Percentiles rank a stretch among this genome's conserved stretches.
These are phyloP conservation scores for Trametes hirsuta DNA, from an alignment of 1,284 basidiomycete species.

Conservation along the genomic window DNA sequence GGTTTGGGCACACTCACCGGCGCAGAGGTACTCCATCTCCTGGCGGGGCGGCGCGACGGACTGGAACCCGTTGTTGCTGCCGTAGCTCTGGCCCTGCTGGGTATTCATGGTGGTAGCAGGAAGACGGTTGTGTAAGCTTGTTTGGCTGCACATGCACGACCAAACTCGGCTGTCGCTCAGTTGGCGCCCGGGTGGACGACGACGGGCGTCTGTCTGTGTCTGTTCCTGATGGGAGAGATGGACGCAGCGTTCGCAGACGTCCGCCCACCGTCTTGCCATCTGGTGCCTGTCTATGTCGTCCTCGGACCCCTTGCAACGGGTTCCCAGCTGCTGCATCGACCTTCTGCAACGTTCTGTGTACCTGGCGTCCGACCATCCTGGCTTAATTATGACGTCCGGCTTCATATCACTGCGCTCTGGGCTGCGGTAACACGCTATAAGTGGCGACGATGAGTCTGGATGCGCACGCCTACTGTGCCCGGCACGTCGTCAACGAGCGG, in stretches of 20 bases:
- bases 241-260: neutral
- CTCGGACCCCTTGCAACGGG: too few relatives aligned
- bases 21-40: constrained; percentile 92
- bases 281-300: too few relatives aligned
- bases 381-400: too few relatives aligned
- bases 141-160: constrained; percentile 27
- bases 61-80: constrained; percentile 22
- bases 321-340: too few relatives aligned
- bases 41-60: constrained; percentile 43
- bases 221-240: neutral
- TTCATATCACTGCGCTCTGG: neutral
- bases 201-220: neutral
- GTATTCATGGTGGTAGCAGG: constrained; percentile 47
- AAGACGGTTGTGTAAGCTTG: constrained; percentile 27
- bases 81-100: constrained; percentile 37
- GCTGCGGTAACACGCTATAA: neutral
- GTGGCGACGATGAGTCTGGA: neutral
- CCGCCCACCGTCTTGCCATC: neutral
- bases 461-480: neutral
- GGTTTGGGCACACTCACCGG: constrained; percentile 57
- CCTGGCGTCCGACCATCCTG: neutral
- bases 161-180: constrained; percentile 15
- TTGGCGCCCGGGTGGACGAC: constrained; percentile 2
- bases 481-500: neutral
- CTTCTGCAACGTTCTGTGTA: neutral